Percentiles rank a stretch among this genome's conserved stretches.
These are phyloP conservation scores for Phytophthora colocasiae DNA, from an alignment of 352 stramenopile species.

Conservation along the genomic window DNA sequence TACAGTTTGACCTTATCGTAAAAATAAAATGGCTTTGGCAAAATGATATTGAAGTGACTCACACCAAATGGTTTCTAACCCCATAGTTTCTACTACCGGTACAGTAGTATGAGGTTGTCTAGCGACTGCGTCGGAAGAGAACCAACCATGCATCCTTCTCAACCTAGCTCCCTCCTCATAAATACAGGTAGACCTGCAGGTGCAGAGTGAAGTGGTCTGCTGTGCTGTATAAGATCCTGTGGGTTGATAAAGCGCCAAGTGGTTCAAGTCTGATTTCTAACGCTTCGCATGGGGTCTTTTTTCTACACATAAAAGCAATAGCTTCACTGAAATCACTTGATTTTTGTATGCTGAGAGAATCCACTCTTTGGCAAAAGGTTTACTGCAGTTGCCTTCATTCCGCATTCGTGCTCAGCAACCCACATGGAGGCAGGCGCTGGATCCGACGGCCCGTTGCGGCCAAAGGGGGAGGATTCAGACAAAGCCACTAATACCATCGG, in stretches of 20 bases:
- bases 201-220: neutral
- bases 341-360: conserved; percentile 33
- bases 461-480: conserved; percentile 6
- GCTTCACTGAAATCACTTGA: conserved; percentile 18
- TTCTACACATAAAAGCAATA: neutral
- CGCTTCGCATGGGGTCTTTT: conserved; percentile 14
- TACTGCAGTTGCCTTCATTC: conserved; percentile 10
- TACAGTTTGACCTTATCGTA: neutral
- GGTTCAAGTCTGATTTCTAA: conserved; percentile 12
- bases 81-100: too few relatives aligned
- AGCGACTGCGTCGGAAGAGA: neutral
- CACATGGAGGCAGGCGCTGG: conserved; percentile 21
- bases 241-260: neutral
- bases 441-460: conserved; percentile 8
- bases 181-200: neutral
- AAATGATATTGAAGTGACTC: conserved; percentile 3
- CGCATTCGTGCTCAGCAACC: conserved; percentile 2
- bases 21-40: too few relatives aligned
- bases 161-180: neutral
- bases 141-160: neutral
- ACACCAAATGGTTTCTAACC: conserved; percentile 6
- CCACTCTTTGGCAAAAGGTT: conserved; percentile 9
- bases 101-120: neutral
- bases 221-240: neutral
- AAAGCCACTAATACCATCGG: conserved; percentile 10